phyloP scores from a whole-genome alignment of 2,329 filamentous ascomycete genomes.

The Penicillium janthinellum region DNA sequence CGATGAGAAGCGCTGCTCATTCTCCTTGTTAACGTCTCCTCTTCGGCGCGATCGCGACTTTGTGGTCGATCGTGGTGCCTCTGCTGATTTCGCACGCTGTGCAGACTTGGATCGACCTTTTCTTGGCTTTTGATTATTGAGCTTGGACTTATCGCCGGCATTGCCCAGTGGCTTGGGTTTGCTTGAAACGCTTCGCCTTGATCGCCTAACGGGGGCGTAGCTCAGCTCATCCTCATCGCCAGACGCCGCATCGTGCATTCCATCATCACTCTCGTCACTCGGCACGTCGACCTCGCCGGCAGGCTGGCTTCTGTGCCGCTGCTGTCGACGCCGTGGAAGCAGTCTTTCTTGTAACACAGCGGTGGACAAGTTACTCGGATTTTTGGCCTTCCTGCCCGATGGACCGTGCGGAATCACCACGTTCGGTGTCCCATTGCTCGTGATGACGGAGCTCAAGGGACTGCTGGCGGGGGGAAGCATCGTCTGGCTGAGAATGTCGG shows the following conservation, averaged over 20 bases:
- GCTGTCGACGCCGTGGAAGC: conserved; percentile 38
- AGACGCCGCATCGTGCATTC: conserved; percentile 20
- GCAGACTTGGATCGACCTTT: conserved; percentile 18
- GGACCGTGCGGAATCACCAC: not conserved
- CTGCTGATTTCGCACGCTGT: conserved; percentile 6
- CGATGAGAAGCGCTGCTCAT: conserved; percentile 32
- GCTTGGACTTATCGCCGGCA: conserved; percentile 16
- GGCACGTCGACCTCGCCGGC: conserved; percentile 24
- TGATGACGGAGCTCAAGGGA: conserved; percentile 20
- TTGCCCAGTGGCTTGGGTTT: conserved; percentile 27
- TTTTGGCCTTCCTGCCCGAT: conserved; percentile 9
- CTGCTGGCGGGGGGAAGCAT: conserved; percentile 44
- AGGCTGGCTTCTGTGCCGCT: conserved; percentile 22
- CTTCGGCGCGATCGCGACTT: conserved; percentile 19
- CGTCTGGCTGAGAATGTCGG: conserved; percentile 37
- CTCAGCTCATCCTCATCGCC: conserved; percentile 43
- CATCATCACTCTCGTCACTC: conserved; percentile 33
- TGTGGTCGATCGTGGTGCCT: conserved; percentile 5
- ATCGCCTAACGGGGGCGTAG: conserved; percentile 27
- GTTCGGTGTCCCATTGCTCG: conserved; percentile 11
- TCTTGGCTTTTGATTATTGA: conserved; percentile 18
- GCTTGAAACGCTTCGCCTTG: conserved; percentile 19
- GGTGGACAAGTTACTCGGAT: conserved; percentile 33
- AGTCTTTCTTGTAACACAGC: conserved; percentile 39
- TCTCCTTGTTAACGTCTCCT: conserved; percentile 34